Percentiles rank a stretch among this genome's conserved stretches.
phyloP scores from a whole-genome alignment of 1,284 basidiomycete species.

The Mycosarcoma maydis region DNA sequence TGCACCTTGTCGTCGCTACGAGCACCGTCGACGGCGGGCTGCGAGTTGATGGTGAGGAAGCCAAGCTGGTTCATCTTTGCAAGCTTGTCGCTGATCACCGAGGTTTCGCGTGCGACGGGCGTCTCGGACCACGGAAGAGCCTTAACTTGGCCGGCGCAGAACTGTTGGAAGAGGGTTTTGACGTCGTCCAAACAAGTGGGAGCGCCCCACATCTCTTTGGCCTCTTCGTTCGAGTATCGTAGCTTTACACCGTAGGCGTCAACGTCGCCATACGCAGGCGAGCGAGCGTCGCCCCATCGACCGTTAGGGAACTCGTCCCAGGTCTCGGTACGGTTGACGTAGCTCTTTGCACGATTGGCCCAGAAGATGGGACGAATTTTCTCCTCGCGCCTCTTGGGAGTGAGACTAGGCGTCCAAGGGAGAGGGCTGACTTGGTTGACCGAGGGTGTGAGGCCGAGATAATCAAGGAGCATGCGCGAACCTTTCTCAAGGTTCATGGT shows the following conservation, averaged over 20 bases:
- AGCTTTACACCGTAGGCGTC: slow-evolving; percentile 81
- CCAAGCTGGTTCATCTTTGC: slow-evolving; percentile 86
- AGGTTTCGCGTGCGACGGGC: slow-evolving; percentile 83
- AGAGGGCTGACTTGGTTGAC: slow-evolving; percentile 62
- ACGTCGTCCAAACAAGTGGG: slow-evolving; percentile 53
- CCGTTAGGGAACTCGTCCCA: slow-evolving; percentile 99
- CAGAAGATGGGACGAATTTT: slow-evolving; percentile 67
- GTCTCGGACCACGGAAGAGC: slow-evolving; percentile 97
- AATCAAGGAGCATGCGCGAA: slow-evolving; percentile 65
- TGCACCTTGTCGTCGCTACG: slow-evolving; percentile 77
- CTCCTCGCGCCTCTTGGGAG: slow-evolving; percentile 65
- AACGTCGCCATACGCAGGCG: slow-evolving; percentile 95
- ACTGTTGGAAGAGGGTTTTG: slow-evolving; percentile 67
- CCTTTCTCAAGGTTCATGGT: slow-evolving; percentile 67
- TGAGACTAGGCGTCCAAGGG: slow-evolving; percentile 64
- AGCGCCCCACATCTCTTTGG: slow-evolving; percentile 65
- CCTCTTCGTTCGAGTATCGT: slow-evolving; percentile 78
- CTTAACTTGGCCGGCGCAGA: slow-evolving; percentile 67
- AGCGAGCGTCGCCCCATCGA: slow-evolving; percentile 93
- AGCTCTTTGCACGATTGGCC: slow-evolving; percentile 65
- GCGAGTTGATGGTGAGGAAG: slow-evolving; percentile 94
- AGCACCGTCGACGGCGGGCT: slow-evolving; percentile 88
- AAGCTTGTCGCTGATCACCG: slow-evolving; percentile 81
- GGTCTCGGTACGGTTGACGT: slow-evolving; percentile 66
- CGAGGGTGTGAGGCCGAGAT: slow-evolving; percentile 60